Evolutionary conservation across 805 yeast genomes (phyloP), one percentile per base, ranked within the genome.

Genomic region (Barnettozyma sucrosica): DNA sequence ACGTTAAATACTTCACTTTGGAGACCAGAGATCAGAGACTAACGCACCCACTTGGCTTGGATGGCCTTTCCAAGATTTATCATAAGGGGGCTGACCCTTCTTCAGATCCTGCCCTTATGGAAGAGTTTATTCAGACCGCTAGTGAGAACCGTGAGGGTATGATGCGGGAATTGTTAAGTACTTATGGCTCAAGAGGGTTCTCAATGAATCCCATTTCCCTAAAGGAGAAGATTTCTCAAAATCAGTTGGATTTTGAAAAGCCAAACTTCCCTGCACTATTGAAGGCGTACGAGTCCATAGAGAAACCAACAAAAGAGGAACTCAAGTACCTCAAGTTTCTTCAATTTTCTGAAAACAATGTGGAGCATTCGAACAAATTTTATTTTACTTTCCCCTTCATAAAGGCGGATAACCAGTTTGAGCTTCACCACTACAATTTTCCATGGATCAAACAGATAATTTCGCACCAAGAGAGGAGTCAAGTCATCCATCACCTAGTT

Each of bases 401-500:
- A 13, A 45, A 51, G 41, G 47, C 47, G 20, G 67, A 64, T 43
- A 41, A 50, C 7, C 47, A 41, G 14, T 61, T 59, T 1, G 65
- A 62, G 47, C 26, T 60, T 20, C 66, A 62, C 36, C 68, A 64
- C 51, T 63, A 63, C 49, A 59, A 53, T 38, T 63, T 59, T 52
- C 67, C 67, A 28, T 64, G 62, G 57, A 36, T 62, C 32, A 61
- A 62, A 43, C 63, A 59, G 33, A 47, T 64, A 23, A 56, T 62
- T 13, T 51, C 61, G 19, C 62, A 61, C 39, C 60, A 58, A 45
- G 63, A 64, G 44, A 54, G 67, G 44, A 53, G 53, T 30, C 53
- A 50, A 11, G 65, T 57, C 9, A 53, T 79, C 21, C 83, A 80
- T 56, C 70, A 76, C 41, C 52, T 80, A 33, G 54, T 74, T 5